Conservation (phyloP, 1,139 yeast species). For the Lodderomyces elongisporus region DNA sequence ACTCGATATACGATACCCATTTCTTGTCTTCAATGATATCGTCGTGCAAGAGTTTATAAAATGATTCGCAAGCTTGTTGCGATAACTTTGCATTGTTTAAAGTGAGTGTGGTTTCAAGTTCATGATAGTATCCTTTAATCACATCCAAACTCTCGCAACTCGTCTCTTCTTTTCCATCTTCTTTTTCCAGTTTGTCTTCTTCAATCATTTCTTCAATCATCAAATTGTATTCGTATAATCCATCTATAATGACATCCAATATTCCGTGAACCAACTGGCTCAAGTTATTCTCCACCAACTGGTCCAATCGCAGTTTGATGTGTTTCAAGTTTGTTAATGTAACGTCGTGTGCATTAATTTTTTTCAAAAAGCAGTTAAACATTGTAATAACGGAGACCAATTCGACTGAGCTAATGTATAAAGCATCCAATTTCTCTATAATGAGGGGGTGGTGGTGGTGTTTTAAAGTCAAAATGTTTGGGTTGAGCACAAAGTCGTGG, state of each 20-base stretch:
- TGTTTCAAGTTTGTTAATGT: constrained; percentile 7
- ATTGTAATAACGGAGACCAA: constrained; percentile 9
- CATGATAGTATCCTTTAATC: constrained; percentile 9
- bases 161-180: not conserved
- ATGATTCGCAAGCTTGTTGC: constrained; percentile 8
- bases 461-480: constrained; percentile 4
- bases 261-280: constrained; percentile 10
- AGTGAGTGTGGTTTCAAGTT: constrained; percentile 11
- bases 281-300: constrained; percentile 9
- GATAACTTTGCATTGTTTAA: constrained; percentile 10
- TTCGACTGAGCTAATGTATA: constrained; percentile 9
- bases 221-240: constrained; percentile 12
- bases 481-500: constrained; percentile 9
- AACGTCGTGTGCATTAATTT: constrained; percentile 6
- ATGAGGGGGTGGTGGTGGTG: constrained; percentile 6
- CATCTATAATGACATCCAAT: constrained; percentile 11
- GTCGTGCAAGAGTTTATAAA: constrained; percentile 8
- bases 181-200: constrained; percentile 3
- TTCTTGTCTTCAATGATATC: constrained; percentile 8
- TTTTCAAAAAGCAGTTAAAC: constrained; percentile 8
- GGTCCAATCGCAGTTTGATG: constrained; percentile 8
- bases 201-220: constrained; percentile 10
- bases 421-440: constrained; percentile 6
- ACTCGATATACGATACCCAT: constrained; percentile 8
- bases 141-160: constrained; percentile 3